A percentile compares a stretch with the other conserved stretches of the same genome.
These are phyloP conservation scores for Plasmodium fragile DNA, from an alignment of 169 alveolate genomes.

Conservation along the genomic window DNA sequence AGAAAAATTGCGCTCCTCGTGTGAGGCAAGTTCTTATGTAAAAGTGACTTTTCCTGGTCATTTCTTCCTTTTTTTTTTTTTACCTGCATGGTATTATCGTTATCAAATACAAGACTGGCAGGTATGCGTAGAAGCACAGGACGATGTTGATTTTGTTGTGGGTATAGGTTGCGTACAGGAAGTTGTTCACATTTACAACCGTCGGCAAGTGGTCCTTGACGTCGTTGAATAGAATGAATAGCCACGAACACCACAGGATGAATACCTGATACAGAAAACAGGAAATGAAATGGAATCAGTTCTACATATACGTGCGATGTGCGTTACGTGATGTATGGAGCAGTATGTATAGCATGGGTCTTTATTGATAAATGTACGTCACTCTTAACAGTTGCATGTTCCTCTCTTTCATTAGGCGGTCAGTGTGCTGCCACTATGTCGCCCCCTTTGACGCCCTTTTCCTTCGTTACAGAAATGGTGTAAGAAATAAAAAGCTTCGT, in stretches of 20 bases:
- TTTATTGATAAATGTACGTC: background rate
- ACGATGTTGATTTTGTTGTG: slow-evolving; percentile 57
- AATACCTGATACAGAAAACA: slow-evolving; percentile 5
- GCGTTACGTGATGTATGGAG: background rate
- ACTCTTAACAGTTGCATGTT: background rate
- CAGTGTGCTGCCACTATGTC: background rate
- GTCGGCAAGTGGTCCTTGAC: slow-evolving; percentile 58
- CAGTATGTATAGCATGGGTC: background rate
- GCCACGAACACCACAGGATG: slow-evolving; percentile 65
- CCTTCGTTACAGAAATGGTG: slow-evolving; percentile 19
- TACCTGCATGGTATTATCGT: slow-evolving; percentile 77
- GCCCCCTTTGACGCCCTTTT: background rate
- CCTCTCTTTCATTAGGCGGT: background rate
- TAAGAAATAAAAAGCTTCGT: slow-evolving; percentile 17
- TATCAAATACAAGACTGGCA: slow-evolving; percentile 58
- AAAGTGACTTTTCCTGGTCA: background rate
- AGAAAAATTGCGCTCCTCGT: background rate
- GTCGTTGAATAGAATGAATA: slow-evolving; percentile 59
- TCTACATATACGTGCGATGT: background rate
- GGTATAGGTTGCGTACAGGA: slow-evolving; percentile 74
- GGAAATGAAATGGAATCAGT: background rate
- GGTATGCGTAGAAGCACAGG: slow-evolving; percentile 57
- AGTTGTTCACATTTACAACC: slow-evolving; percentile 34
- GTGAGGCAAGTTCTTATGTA: background rate
- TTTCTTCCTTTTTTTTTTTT: background rate